Conservation (phyloP, 768 basidiomycete species). For the Trametopsis cervina region DNA sequence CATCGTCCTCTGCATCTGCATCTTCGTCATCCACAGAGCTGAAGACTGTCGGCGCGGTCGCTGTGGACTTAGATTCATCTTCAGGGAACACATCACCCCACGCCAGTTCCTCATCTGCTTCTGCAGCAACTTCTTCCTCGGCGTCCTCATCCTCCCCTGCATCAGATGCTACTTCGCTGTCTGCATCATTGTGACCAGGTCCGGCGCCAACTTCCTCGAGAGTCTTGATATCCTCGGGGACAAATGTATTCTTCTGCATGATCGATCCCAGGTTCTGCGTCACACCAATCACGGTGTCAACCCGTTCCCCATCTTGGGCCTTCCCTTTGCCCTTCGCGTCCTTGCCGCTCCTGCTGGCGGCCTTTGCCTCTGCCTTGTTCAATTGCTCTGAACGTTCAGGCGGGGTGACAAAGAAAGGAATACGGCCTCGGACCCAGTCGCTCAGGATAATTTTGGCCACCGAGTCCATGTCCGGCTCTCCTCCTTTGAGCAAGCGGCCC, state of each 20-base stretch:
- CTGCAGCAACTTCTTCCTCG: conserved; percentile 26
- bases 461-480: conserved; percentile 88
- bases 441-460: conserved; percentile 93
- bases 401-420: conserved; percentile 93
- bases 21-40: conserved; percentile 17
- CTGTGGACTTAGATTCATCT: conserved; percentile 16
- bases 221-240: conserved; percentile 74
- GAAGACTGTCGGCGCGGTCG: conserved; percentile 17
- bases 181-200: conserved; percentile 26
- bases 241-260: conserved; percentile 82
- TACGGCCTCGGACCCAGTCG: conserved; percentile 96
- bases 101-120: conserved; percentile 43
- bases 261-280: conserved; percentile 84
- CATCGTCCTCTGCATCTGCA: conserved; percentile 7
- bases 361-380: conserved; percentile 51
- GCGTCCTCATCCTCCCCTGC: conserved; percentile 33
- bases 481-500: conserved; percentile 87
- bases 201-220: conserved; percentile 45
- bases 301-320: conserved; percentile 32
- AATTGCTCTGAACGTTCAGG: conserved; percentile 75
- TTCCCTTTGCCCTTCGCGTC: conserved; percentile 49
- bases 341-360: conserved; percentile 35
- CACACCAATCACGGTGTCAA: conserved; percentile 49
- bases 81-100: conserved; percentile 89
- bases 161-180: conserved; percentile 34